Evolutionary conservation across 1,284 basidiomycete species (phyloP).

Genomic region (Papiliotrema laurentii): DNA sequence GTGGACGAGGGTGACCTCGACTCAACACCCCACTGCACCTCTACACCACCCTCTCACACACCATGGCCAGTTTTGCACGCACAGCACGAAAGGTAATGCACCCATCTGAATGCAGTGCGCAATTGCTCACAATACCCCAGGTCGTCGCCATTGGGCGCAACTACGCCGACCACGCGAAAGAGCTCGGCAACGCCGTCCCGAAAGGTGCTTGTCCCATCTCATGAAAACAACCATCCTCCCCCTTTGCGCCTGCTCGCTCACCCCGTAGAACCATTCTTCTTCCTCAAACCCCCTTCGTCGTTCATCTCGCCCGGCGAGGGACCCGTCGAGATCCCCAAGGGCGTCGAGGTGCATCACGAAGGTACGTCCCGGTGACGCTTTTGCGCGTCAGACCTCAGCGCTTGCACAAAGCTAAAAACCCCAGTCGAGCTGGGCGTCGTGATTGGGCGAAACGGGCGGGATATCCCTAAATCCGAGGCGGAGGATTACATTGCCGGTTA

Average conservation of each 20-base stretch:
- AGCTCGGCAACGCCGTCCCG: conserved; percentile 83
- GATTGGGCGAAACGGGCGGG: conserved; percentile 77
- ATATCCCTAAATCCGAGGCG: conserved; percentile 70
- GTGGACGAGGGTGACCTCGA: no score
- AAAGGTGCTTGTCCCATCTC: conserved; percentile 49
- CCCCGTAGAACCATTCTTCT: conserved; percentile 97
- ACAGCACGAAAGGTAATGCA: conserved; percentile 50
- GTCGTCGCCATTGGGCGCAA: conserved; percentile 79
- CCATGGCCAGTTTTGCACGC: conserved; percentile 39
- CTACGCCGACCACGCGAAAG: conserved; percentile 75
- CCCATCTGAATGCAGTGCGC: background rate
- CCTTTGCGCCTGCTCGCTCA: background rate
- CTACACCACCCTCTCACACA: no score
- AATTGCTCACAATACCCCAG: conserved; percentile 7
- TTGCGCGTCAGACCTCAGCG: no score
- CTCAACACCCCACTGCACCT: no score
- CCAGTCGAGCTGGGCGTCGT: conserved; percentile 95
- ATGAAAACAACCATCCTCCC: background rate
- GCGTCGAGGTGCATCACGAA: conserved; percentile 84
- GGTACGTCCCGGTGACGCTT: conserved; percentile 52
- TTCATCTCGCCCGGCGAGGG: conserved; percentile 66
- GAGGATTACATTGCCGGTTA: conserved; percentile 84
- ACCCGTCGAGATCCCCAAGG: conserved; percentile 78
- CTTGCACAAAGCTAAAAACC: no score
- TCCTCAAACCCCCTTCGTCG: conserved; percentile 91